These are phyloP conservation scores for Lithospermum erythrorhizon DNA, from an alignment of 257 asterid species.

Conservation along the genomic window DNA sequence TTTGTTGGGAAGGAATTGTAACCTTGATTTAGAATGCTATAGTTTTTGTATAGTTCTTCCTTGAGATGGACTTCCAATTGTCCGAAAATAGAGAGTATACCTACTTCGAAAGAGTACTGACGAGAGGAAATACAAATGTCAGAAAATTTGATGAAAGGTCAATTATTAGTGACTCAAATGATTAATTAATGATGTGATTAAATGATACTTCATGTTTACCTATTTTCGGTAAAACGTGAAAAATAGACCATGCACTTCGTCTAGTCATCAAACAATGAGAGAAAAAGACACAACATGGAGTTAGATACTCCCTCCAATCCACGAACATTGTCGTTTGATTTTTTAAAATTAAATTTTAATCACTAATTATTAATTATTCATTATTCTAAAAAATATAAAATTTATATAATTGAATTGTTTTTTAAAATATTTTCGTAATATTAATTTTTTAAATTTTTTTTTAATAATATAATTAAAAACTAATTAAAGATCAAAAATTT, in stretches of 20 bases:
- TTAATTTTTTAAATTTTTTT: too few species aligned
- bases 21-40: slow-evolving; percentile 60
- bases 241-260: too few species aligned
- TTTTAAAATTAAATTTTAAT: too few species aligned
- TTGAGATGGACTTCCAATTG: slow-evolving; percentile 35
- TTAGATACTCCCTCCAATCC: too few species aligned
- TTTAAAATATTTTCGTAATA: too few species aligned
- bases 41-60: slow-evolving; percentile 53
- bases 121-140: background rate
- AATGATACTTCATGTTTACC: background rate
- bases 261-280: background rate
- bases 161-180: background rate
- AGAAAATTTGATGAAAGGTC: background rate
- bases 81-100: slow-evolving; percentile 65
- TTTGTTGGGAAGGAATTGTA: slow-evolving; percentile 83
- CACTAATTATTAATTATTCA: too few species aligned
- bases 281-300: background rate
- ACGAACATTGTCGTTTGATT: too few species aligned
- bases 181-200: background rate
- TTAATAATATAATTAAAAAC: too few species aligned
- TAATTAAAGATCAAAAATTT: too few species aligned
- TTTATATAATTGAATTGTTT: too few species aligned
- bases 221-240: background rate
- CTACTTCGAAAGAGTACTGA: slow-evolving; percentile 72
- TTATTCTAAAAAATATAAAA: too few species aligned